Evolutionary conservation across 352 stramenopile genomes (phyloP).

Genomic region (Globisporangium carolinianum): DNA sequence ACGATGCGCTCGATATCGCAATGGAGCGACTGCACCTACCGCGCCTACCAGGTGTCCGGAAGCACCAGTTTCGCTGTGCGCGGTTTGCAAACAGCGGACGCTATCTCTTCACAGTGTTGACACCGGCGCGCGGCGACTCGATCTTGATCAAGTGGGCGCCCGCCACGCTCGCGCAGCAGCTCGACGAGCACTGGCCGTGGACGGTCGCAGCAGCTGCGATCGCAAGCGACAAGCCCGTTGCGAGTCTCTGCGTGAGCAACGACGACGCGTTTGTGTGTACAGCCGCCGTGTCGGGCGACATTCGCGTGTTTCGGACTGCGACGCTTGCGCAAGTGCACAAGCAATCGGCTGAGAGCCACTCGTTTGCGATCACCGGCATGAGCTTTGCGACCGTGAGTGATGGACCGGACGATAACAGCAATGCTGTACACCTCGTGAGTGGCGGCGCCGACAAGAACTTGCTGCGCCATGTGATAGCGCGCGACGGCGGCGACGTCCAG

Average conservation of each 20-base stretch:
- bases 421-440: constrained; percentile 46
- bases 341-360: constrained; percentile 50
- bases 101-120: constrained; percentile 68
- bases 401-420: constrained; percentile 2
- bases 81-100: constrained; percentile 66
- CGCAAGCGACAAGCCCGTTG: constrained; percentile 64
- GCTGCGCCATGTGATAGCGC: constrained; percentile 53
- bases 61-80: constrained; percentile 80
- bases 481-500: constrained; percentile 48
- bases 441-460: constrained; percentile 73
- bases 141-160: constrained; percentile 80
- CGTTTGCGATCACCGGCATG: constrained; percentile 81
- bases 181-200: constrained; percentile 69
- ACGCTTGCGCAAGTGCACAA: constrained; percentile 50
- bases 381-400: constrained; percentile 44
- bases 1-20: constrained; percentile 63
- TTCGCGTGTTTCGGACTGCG: constrained; percentile 49
- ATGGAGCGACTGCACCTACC: constrained; percentile 46
- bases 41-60: constrained; percentile 29
- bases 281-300: constrained; percentile 63
- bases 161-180: constrained; percentile 54
- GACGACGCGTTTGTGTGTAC: constrained; percentile 69
- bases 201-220: constrained; percentile 41
- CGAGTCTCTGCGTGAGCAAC: constrained; percentile 67
- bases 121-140: constrained; percentile 62